These are phyloP conservation scores for Penicillium cinerascens DNA, from an alignment of 495 filamentous ascomycete species.

Conservation along the genomic window DNA sequence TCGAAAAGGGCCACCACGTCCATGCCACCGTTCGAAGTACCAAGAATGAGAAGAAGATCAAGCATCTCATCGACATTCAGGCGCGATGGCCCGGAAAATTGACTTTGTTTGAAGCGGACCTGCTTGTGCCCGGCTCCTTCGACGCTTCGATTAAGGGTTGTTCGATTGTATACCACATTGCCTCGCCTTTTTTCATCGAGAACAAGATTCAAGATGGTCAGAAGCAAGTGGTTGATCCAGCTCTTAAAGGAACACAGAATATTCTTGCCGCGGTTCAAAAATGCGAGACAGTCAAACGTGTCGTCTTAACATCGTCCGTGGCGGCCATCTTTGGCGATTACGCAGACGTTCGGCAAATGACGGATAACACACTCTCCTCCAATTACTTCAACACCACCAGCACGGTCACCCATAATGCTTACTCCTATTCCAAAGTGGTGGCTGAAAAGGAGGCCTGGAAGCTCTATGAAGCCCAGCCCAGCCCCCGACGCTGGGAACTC, in stretches of 20 bases:
- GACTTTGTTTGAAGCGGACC: constrained; percentile 19
- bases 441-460: constrained; percentile 23
- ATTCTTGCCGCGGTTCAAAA: constrained; percentile 19
- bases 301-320: constrained; percentile 19
- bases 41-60: constrained; percentile 11
- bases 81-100: constrained; percentile 13
- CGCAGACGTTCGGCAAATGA: constrained; percentile 16
- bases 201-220: constrained; percentile 17
- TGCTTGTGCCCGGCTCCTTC: constrained; percentile 16
- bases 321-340: constrained; percentile 18
- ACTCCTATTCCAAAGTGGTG: constrained; percentile 18
- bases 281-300: constrained; percentile 13
- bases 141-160: constrained; percentile 18
- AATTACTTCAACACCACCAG: constrained; percentile 21
- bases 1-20: constrained; percentile 37
- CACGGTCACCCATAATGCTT: constrained; percentile 12
- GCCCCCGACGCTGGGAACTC: constrained; percentile 8
- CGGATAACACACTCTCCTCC: constrained; percentile 12
- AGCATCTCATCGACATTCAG: constrained; percentile 20
- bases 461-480: constrained; percentile 8
- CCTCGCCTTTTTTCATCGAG: constrained; percentile 19
- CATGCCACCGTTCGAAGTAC: constrained; percentile 14
- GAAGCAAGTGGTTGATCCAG: constrained; percentile 18
- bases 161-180: constrained; percentile 20
- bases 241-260: constrained; percentile 19